Evolutionary conservation across 2,329 filamentous ascomycete genomes (phyloP), one percentile per base, ranked within the genome.

Genomic region (Diaporthe citrichinensis): DNA sequence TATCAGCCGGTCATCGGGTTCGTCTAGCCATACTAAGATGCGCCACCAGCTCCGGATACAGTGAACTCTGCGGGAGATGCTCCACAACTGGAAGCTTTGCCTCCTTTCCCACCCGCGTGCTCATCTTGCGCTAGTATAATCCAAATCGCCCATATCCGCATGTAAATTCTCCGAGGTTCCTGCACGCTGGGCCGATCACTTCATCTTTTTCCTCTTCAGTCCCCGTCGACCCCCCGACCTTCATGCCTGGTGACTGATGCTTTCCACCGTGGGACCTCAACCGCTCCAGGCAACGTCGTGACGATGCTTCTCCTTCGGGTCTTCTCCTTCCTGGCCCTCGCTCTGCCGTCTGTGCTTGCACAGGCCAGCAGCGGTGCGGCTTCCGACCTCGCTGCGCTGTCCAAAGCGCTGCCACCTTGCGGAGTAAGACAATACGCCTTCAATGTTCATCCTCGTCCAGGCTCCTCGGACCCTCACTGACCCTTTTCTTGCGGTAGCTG

Each of bases 361-460:
- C 67, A 74, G 36, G 39, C 51, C 34, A 46, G 51, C 17, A 74
- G 67, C 46, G 58, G 25, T 44, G 46, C 28, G 28, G 25, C 65
- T 25, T 74, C 75, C 39, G 75, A 74, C n/a, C 67, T 76, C 34
- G 31, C 72, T 7, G 67, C 72, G 12, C 53, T 76, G 67, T 73
- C 75, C 25, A 67, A 59, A 34, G 75, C 59, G 5, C 67, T 76
- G 41, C 75, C 75, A 31, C 10, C 67, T 25, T 76, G 75, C 34
- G 75, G 75, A 39, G 75, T 76, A 71, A 74, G 75, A 44, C 5
- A 6, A n/a, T 4, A 15, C 61, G 20, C 20, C 15, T 23, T 46
- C n/a, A n/a, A n/a, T n/a, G n/a, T n/a, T n/a, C 10, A 31, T 65
- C 12, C 25, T 20, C 65, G 23, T 10, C 7, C 28, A 53, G 15